Evolutionary conservation across 495 filamentous ascomycete species (phyloP).

Genomic region (Penicillium chermesinum): DNA sequence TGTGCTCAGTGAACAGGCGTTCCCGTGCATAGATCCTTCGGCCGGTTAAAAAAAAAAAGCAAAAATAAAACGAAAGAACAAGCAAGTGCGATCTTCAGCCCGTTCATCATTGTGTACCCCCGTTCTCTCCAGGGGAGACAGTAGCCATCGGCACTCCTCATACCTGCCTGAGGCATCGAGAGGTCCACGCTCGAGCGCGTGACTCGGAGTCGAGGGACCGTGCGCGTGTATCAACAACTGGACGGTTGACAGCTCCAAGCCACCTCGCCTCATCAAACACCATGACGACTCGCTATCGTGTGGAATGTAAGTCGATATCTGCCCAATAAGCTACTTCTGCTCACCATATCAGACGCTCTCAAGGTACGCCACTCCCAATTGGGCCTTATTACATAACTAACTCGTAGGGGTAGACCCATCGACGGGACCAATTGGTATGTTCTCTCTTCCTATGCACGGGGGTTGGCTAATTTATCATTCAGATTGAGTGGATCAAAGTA

Average conservation of each 20-base stretch:
- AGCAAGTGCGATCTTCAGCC: too few species aligned
- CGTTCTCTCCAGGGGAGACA: too few species aligned
- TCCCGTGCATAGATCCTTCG: too few species aligned
- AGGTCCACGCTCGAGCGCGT: not conserved
- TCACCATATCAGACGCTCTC: constrained; percentile 62
- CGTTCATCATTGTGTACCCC: too few species aligned
- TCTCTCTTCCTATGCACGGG: not conserved
- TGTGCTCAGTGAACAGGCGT: too few species aligned
- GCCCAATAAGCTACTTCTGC: constrained; percentile 15
- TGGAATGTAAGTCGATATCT: constrained; percentile 63
- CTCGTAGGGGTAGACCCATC: constrained; percentile 57
- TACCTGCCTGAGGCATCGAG: not conserved
- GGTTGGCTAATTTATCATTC: not conserved
- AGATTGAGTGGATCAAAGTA: constrained; percentile 71
- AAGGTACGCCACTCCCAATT: constrained; percentile 45
- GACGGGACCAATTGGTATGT: constrained; percentile 77
- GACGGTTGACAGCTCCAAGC: too few species aligned
- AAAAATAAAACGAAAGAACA: too few species aligned
- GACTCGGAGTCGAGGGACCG: not conserved
- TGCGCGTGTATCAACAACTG: not conserved
- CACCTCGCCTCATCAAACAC: constrained; percentile 11
- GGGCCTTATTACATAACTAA: constrained; percentile 10
- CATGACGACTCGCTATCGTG: constrained; percentile 89
- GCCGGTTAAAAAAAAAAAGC: too few species aligned
- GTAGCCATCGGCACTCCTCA: too few species aligned